These are phyloP conservation scores for Wickerhamomyces chambardii DNA, from an alignment of 805 yeast genomes.

Conservation along the genomic window DNA sequence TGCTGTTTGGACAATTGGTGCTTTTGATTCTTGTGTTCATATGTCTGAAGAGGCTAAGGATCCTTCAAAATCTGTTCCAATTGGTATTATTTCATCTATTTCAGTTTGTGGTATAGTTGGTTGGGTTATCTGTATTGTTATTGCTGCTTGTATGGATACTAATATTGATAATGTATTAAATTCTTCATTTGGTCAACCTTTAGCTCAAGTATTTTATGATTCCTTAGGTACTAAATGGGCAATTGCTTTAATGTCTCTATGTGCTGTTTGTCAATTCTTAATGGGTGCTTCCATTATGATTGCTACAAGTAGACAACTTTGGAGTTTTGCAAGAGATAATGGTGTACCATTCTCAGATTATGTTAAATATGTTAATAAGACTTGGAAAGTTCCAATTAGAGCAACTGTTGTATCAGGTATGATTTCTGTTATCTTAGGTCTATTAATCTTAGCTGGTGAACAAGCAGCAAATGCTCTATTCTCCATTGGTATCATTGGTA, in stretches of 20 bases:
- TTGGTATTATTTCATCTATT: constrained; percentile 55
- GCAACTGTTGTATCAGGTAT: constrained; percentile 28
- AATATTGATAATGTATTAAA: constrained; percentile 33
- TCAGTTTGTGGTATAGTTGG: constrained; percentile 50
- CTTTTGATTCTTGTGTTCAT: constrained; percentile 65
- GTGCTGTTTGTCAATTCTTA: constrained; percentile 51
- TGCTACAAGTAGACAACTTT: constrained; percentile 59
- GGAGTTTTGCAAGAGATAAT: constrained; percentile 72
- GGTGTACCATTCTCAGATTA: constrained; percentile 55
- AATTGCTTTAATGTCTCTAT: constrained; percentile 48
- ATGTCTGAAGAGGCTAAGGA: constrained; percentile 65
- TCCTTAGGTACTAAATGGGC: constrained; percentile 61
- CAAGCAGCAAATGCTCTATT: constrained; percentile 36
- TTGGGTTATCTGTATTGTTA: constrained; percentile 41
- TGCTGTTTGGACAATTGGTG: constrained; percentile 70
- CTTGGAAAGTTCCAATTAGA: constrained; percentile 51
- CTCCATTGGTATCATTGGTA: constrained; percentile 32
- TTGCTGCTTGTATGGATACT: constrained; percentile 43
- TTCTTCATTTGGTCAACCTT: constrained; percentile 46
- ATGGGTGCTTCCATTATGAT: constrained; percentile 56
- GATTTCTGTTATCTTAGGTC: constrained; percentile 27
- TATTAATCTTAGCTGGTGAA: constrained; percentile 28
- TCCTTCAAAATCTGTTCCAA: constrained; percentile 54
- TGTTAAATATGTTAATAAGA: constrained; percentile 48
- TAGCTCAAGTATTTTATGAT: constrained; percentile 57